A percentile compares a stretch with the other conserved stretches of the same genome.
phyloP scores from a whole-genome alignment of 2,329 filamentous ascomycete genomes.

The Phoma sp. region DNA sequence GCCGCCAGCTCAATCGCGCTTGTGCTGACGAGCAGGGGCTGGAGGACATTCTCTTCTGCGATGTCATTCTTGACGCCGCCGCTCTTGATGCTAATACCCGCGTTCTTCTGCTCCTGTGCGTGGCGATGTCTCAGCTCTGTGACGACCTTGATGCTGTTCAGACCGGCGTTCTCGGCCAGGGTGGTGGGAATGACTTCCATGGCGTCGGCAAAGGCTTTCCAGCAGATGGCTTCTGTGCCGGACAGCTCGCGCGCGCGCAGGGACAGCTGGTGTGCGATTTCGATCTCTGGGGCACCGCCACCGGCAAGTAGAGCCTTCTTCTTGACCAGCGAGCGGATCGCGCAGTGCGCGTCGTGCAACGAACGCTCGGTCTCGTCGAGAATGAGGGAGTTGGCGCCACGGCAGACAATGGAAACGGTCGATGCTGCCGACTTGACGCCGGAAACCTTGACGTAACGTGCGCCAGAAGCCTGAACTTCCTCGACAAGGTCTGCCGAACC shows the following conservation, averaged over 20 bases:
- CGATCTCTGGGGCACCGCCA: constrained; percentile 94
- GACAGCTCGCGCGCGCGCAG: constrained; percentile 81
- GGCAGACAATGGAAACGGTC: constrained; percentile 92
- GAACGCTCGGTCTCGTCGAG: constrained; percentile 96
- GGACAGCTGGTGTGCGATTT: constrained; percentile 86
- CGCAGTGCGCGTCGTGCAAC: constrained; percentile 95
- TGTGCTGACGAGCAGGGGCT: constrained; percentile 94
- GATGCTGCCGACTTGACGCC: constrained; percentile 83
- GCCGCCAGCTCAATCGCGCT: constrained; percentile 96
- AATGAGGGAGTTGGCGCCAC: constrained; percentile 92
- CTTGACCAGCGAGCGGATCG: constrained; percentile 96
- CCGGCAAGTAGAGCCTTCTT: constrained; percentile 99
- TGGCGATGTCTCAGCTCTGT: constrained; percentile 94
- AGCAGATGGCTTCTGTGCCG: constrained; percentile 96
- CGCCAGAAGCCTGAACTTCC: constrained; percentile 84
- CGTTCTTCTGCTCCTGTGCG: constrained; percentile 92
- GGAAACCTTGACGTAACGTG: constrained; percentile 92
- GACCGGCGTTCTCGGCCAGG: constrained; percentile 92
- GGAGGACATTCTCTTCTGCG: constrained; percentile 93
- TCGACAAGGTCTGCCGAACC: constrained; percentile 92
- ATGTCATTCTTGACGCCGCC: constrained; percentile 98
- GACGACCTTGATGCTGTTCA: constrained; percentile 99
- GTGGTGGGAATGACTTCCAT: constrained; percentile 98
- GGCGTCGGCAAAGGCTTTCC: constrained; percentile 97
- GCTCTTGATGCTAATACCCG: constrained; percentile 97